Conservation (phyloP, 2,329 filamentous ascomycete genomes). For the Neonectria sp. region DNA sequence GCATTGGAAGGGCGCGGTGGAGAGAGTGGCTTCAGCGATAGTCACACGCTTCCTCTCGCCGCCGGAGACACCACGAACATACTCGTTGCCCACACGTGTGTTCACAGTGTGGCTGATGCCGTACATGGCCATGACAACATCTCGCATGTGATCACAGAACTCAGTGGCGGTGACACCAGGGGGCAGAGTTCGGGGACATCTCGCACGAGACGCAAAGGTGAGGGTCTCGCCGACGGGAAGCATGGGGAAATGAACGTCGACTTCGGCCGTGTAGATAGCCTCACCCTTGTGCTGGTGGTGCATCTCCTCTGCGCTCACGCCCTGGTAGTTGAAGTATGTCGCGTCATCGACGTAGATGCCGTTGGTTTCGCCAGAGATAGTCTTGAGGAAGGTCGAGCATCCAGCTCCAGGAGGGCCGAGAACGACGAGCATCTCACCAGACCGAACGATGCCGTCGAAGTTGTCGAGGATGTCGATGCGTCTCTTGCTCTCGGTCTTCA, state of each 20-base stretch:
- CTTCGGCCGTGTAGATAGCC: constrained; percentile 29
- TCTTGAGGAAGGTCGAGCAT: constrained; percentile 31
- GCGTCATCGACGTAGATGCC: constrained; percentile 27
- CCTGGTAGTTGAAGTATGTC: constrained; percentile 32
- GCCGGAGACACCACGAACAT: constrained; percentile 26
- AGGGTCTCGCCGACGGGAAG: constrained; percentile 30
- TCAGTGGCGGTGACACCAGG: constrained; percentile 8
- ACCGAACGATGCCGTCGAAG: constrained; percentile 23
- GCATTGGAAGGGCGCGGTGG: constrained; percentile 26
- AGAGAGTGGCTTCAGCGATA: constrained; percentile 29
- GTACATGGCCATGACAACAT: constrained; percentile 32
- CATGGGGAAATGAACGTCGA: constrained; percentile 30
- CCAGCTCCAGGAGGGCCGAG: constrained; percentile 25
- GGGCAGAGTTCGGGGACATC: constrained; percentile 24
- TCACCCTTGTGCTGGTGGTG: constrained; percentile 30
- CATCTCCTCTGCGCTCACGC: constrained; percentile 26
- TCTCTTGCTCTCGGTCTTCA: constrained; percentile 7
- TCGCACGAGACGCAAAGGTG: constrained; percentile 27
- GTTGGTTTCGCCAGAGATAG: constrained; percentile 28
- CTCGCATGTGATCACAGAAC: constrained; percentile 32
- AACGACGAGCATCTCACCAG: constrained; percentile 28
- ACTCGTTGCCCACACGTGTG: constrained; percentile 30
- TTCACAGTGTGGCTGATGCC: constrained; percentile 32
- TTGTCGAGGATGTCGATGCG: constrained; percentile 23
- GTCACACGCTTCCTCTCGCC: constrained; percentile 29